Evolutionary conservation across 176 grass and related monocot species (phyloP), one percentile per base, ranked within the genome.

Genomic region (Zea luxurians): DNA sequence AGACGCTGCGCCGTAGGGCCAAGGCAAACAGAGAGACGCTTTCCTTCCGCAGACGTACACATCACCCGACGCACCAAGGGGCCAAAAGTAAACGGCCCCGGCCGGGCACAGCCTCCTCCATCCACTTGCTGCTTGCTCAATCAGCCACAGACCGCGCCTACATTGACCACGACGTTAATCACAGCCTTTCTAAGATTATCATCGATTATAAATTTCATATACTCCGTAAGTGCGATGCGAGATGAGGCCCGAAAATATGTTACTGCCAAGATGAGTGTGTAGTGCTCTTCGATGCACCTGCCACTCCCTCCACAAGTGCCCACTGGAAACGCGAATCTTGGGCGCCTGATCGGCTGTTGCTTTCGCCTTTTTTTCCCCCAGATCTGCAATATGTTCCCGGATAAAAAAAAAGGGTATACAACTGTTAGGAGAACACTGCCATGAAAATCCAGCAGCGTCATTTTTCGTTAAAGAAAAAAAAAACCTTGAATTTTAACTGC

Each of bases 251-350:
- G 7, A 7, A 88, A 75, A 81, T 63, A 86, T 74, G 35, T 41
- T 54, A 44, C 8, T 21, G n/a, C 61, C 43, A 43, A 87, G 85
- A 87, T 87, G 83, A 77, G 48, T 9, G 68, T 2, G 21, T 71
- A 88, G 86, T 88, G 86, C 86, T 70, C 73, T 17, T 10, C 82
- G 68, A 84, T 76, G 82, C 63, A 85, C 72, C 78, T 78, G 74
- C 87, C 82, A 78, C 82, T 82, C 71, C 48, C 38, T 57, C 64
- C 77, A 62, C 40, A 83, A 79, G 70, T 75, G 81, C 78, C 55
- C 80, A 41, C 36, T 13, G 15, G 47, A 81, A 18, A 73, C 77
- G 80, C 37, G 82, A 84, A 80, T 85, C 87, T 84, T 80, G 48
- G 76, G 77, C 48, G 52, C n/a, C 55, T 18, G 38, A 64, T 88